Base-by-base conservation (phyloP, 2,329 filamentous ascomycete genomes). In the Ophiosphaerella korrae region DNA sequence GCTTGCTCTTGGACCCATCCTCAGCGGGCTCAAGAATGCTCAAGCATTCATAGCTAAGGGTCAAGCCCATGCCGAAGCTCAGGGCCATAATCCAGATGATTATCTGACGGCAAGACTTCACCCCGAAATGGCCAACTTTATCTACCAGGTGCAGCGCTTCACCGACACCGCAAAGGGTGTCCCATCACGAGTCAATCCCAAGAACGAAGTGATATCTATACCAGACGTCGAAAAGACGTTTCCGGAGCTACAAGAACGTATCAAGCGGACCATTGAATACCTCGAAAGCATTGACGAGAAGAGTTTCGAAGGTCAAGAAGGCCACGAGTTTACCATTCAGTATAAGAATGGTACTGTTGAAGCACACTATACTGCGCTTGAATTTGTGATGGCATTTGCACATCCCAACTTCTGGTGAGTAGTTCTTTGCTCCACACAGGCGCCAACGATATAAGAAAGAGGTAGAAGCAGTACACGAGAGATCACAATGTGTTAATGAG, bases 401-500 rank as follows among this genome's bases (percentile, higher is more conserved):
- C 48, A 85, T 37, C 84, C 86, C 18, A 87, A 88, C 63, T 71
- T 87, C 59, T 87, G 78, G 61, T 62, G 46, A 41, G 55, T 56
- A 6, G 9, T n/a, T 5, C 3, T 21, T 12, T 33, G 11, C 26
- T 7, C 26, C 26, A 6, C 8, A 11, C 26, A 7, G 26, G 26
- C 3, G 26, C 7, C 11, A 11, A 11, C 11, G 26, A 11, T 6
- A 29, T 6, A 11, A 29, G 26, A 29, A 29, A 21, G 18, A 21
- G 18, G 18, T 21, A 21, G 18, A 21, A 21, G 18, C 18, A 21
- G 18, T 29, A 29, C 11, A 29, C 3, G 7, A 7, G 26, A 29
- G 26, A 29, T 29, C 13, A 24, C 23, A 32, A 2, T 7, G 3
- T 21, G 33, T 13, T 50, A 12, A 14, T n/a, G 2, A 14, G 11